phyloP scores from a whole-genome alignment of 2,329 filamentous ascomycete genomes.

The Helicocarpus griseus region DNA sequence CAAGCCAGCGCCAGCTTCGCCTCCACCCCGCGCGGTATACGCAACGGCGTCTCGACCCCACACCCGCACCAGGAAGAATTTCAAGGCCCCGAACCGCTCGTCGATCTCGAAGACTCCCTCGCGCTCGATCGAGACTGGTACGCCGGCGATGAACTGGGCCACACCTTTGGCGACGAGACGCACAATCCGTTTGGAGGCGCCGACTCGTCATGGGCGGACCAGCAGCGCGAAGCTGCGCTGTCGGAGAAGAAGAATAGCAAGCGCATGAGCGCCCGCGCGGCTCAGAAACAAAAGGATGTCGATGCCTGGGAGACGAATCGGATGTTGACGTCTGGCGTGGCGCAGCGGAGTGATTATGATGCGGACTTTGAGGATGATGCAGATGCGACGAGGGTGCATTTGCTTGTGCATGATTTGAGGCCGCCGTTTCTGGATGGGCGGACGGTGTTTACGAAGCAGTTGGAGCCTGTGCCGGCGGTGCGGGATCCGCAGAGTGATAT shows the following conservation, averaged over 20 bases:
- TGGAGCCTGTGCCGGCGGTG: slow-evolving; percentile 89
- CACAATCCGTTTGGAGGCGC: slow-evolving; percentile 83
- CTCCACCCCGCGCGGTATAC: slow-evolving; percentile 23
- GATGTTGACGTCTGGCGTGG: slow-evolving; percentile 93
- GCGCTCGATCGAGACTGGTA: slow-evolving; percentile 91
- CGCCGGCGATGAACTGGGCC: slow-evolving; percentile 71
- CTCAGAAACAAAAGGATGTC: slow-evolving; percentile 85
- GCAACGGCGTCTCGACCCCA: slow-evolving; percentile 20
- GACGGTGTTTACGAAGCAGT: slow-evolving; percentile 92
- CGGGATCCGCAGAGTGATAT: slow-evolving; percentile 94
- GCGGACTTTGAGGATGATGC: slow-evolving; percentile 76
- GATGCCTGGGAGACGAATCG: slow-evolving; percentile 98
- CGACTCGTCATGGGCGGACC: slow-evolving; percentile 62
- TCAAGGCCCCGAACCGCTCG: slow-evolving; percentile 52
- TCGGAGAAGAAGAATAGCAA: slow-evolving; percentile 70
- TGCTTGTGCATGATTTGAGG: slow-evolving; percentile 85
- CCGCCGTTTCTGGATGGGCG: slow-evolving; percentile 92
- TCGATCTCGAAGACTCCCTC: slow-evolving; percentile 58
- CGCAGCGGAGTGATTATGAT: slow-evolving; percentile 73
- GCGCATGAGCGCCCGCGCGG: slow-evolving; percentile 60
- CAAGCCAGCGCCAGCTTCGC: slow-evolving; percentile 14
- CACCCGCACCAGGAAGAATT: slow-evolving; percentile 49
- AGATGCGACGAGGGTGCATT: slow-evolving; percentile 77
- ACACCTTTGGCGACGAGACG: slow-evolving; percentile 81
- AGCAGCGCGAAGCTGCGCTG: slow-evolving; percentile 62